Conservation (phyloP, 768 basidiomycete genomes). For the Pisolithus tinctorius region DNA sequence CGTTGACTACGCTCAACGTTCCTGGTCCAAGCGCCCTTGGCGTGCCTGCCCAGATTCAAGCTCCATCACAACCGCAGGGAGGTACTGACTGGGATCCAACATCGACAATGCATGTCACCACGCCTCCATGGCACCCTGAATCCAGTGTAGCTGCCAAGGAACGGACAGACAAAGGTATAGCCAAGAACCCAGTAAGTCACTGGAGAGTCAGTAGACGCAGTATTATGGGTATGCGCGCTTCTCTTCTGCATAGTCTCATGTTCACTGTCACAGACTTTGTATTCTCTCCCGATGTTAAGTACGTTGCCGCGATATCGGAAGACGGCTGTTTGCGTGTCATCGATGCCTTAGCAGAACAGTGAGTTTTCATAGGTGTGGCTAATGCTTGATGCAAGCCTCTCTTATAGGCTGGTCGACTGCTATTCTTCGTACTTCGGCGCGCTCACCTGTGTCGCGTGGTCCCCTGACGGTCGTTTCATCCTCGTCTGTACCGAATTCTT, state of each 20-base stretch:
- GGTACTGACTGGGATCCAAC: constrained; percentile 66
- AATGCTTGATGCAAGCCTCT: neutral
- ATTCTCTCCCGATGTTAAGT: constrained; percentile 90
- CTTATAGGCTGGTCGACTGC: constrained; percentile 76
- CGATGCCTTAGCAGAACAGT: constrained; percentile 85
- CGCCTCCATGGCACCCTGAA: constrained; percentile 82
- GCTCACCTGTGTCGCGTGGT: constrained; percentile 88
- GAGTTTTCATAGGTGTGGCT: constrained; percentile 17
- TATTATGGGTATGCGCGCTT: constrained; percentile 54
- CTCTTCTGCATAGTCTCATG: constrained; percentile 1
- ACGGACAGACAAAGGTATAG: constrained; percentile 58
- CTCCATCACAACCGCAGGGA: constrained; percentile 21
- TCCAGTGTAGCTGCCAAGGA: constrained; percentile 21
- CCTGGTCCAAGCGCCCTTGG: constrained; percentile 8
- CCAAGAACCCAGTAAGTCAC: constrained; percentile 86
- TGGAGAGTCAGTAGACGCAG: constrained; percentile 73
- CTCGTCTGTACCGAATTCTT: constrained; percentile 38
- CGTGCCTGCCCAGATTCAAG: constrained; percentile 22
- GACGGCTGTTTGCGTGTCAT: constrained; percentile 90
- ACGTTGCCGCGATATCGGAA: constrained; percentile 85
- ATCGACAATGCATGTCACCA: constrained; percentile 70
- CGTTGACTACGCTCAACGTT: constrained; percentile 20
- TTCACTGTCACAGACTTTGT: constrained; percentile 58
- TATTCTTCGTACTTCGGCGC: constrained; percentile 95
- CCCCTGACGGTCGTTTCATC: constrained; percentile 91